phyloP scores from a whole-genome alignment of 2,329 filamentous ascomycete species.

The Sclerotinia borealis region DNA sequence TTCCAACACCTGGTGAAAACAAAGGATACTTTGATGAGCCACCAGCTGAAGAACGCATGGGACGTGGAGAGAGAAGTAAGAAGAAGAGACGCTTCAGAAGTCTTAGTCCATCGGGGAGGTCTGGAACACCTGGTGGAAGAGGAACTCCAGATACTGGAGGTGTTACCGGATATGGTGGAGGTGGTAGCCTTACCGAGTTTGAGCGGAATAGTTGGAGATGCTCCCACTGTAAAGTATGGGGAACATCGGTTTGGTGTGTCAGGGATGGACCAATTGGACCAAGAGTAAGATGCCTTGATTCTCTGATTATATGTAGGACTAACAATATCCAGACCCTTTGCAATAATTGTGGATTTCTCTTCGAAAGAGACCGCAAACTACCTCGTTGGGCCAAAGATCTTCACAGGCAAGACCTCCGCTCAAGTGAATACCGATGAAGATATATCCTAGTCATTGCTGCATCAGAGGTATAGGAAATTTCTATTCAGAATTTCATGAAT shows the following conservation, averaged over 20 bases:
- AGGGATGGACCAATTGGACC: conserved; percentile 82
- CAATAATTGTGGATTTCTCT: conserved; percentile 86
- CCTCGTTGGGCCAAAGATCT: conserved; percentile 71
- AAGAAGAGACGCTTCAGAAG: conserved; percentile 92
- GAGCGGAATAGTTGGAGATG: conserved; percentile 85
- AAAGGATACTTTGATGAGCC: conserved; percentile 45
- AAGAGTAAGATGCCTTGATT: conserved; percentile 53
- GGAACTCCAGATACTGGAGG: conserved; percentile 80
- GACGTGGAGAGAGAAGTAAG: conserved; percentile 85
- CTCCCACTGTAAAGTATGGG: conserved; percentile 80
- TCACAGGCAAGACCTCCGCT: conserved; percentile 40
- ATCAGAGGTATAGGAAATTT: conserved; percentile 10
- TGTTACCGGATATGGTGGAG: conserved; percentile 54
- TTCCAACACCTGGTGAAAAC: conserved; percentile 49
- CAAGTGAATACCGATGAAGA: conserved; percentile 31
- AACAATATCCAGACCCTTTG: conserved; percentile 59
- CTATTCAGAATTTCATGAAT: conserved; percentile 17
- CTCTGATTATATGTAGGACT: conserved; percentile 16
- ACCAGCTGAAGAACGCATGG: conserved; percentile 69
- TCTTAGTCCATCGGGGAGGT: conserved; percentile 69
- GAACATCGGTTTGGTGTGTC: conserved; percentile 88
- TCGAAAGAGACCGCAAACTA: conserved; percentile 78
- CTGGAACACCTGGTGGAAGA: conserved; percentile 61
- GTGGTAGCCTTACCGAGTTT: conserved; percentile 60
- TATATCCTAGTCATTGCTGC: background rate